phyloP scores from a whole-genome alignment of 2,329 filamentous ascomycete species.

The Cladosporium velox region DNA sequence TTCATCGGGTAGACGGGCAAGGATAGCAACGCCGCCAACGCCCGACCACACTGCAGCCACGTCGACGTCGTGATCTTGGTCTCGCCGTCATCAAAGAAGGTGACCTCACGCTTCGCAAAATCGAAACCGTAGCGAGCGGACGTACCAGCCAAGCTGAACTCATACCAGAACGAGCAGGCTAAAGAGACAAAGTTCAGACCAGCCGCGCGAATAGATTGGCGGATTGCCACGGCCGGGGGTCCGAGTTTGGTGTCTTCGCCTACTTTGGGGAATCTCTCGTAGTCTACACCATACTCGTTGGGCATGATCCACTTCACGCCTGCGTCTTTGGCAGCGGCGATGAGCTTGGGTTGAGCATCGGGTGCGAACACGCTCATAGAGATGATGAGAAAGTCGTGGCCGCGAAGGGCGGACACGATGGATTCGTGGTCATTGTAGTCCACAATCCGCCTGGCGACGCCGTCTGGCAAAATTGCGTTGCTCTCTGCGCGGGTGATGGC shows the following conservation, averaged over 20 bases:
- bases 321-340: constrained; percentile 34
- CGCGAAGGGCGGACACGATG: constrained; percentile 33
- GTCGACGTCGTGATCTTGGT: constrained; percentile 38
- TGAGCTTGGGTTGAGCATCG: constrained; percentile 26
- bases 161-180: constrained; percentile 38
- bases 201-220: constrained; percentile 32
- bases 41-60: constrained; percentile 37
- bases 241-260: constrained; percentile 29
- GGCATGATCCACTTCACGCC: constrained; percentile 37
- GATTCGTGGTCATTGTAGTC: constrained; percentile 31
- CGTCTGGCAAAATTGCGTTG: constrained; percentile 40
- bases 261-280: constrained; percentile 21
- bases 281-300: constrained; percentile 37
- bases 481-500: constrained; percentile 44
- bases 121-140: constrained; percentile 35
- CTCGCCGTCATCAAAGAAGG: constrained; percentile 33
- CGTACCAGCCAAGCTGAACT: constrained; percentile 29
- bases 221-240: constrained; percentile 18
- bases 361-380: constrained; percentile 33
- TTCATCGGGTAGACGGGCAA: constrained; percentile 28
- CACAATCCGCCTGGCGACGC: constrained; percentile 29
- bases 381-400: constrained; percentile 40
- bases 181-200: constrained; percentile 31
- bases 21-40: constrained; percentile 38
- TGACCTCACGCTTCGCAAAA: constrained; percentile 29